Percentiles rank a stretch among this genome's conserved stretches.
Evolutionary conservation across 345 rosid genomes (phyloP).

Genomic region (Linum lewisii): DNA sequence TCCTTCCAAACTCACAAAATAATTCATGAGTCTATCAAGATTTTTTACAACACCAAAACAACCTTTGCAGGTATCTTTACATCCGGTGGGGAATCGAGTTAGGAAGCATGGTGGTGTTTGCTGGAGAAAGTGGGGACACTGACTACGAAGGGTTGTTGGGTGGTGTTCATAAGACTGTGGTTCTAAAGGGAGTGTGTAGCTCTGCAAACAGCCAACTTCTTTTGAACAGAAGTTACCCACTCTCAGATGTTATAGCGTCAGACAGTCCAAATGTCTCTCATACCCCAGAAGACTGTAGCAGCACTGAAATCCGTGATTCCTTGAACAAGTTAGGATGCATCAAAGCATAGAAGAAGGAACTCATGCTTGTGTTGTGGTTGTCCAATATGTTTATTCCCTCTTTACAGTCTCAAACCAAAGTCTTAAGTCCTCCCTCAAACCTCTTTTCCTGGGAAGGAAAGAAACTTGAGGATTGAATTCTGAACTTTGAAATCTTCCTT

Average conservation of each 20-base stretch:
- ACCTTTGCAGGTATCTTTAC: slow-evolving; percentile 55
- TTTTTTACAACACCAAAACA: too few relatives aligned
- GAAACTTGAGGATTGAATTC: too few relatives aligned
- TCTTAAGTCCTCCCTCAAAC: too few relatives aligned
- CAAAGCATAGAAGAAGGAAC: slow-evolving; percentile 13
- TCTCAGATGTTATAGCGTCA: slow-evolving; percentile 59
- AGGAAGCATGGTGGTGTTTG: slow-evolving; percentile 76
- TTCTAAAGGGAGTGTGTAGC: slow-evolving; percentile 62
- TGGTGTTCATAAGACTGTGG: slow-evolving; percentile 69
- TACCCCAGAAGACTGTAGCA: slow-evolving; percentile 32
- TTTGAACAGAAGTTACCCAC: slow-evolving; percentile 67
- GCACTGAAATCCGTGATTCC: slow-evolving; percentile 40
- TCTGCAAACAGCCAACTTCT: slow-evolving; percentile 43
- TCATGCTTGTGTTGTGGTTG: too few relatives aligned
- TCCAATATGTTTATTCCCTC: too few relatives aligned
- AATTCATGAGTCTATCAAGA: not conserved
- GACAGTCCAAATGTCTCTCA: slow-evolving; percentile 61
- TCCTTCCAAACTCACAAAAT: not conserved
- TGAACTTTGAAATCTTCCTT: too few relatives aligned
- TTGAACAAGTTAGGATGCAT: slow-evolving; percentile 44
- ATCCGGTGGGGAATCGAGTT: slow-evolving; percentile 91
- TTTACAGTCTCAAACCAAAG: too few relatives aligned
- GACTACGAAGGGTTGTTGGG: slow-evolving; percentile 93
- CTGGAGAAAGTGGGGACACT: slow-evolving; percentile 87
- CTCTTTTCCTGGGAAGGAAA: too few relatives aligned